Evolutionary conservation across 2,329 filamentous ascomycete species (phyloP).

Genomic region (Elsinoe batatas): DNA sequence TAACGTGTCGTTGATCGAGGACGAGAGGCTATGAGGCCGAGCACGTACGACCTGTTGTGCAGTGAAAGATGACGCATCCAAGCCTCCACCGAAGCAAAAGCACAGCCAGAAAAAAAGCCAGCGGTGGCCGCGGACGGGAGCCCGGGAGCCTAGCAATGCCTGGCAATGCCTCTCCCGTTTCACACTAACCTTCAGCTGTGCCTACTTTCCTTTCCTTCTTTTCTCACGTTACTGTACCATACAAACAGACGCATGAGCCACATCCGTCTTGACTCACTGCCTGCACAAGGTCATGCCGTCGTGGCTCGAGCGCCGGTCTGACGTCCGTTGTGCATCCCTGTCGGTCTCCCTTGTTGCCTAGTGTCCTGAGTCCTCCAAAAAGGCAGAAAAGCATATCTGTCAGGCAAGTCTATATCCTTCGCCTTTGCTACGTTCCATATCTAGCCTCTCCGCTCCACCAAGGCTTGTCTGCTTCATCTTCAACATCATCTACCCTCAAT

Average conservation of each 20-base stretch:
- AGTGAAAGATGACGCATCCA: not conserved
- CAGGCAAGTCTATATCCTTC: constrained; percentile 8
- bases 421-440: not conserved
- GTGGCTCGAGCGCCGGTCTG: constrained; percentile 10
- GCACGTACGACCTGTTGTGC: no score
- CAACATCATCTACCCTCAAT: not conserved
- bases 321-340: not conserved
- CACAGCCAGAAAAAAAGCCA: not conserved
- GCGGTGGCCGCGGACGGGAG: not conserved
- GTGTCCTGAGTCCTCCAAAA: not conserved
- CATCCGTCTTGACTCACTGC: constrained; percentile 1
- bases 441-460: not conserved
- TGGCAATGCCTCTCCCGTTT: not conserved
- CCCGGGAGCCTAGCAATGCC: not conserved
- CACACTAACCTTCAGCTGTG: not conserved
- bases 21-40: no score
- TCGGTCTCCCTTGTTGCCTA: constrained; percentile 9
- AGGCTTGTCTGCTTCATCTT: not conserved
- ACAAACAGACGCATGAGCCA: constrained; percentile 1
- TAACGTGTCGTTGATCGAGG: no score
- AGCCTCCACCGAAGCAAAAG: not conserved
- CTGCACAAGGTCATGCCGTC: not conserved
- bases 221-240: not conserved
- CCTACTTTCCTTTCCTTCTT: constrained; percentile 2
- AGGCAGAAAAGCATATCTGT: constrained; percentile 9